Conservation (phyloP, 805 yeast genomes). For the Wickerhamiella bombiphila region DNA sequence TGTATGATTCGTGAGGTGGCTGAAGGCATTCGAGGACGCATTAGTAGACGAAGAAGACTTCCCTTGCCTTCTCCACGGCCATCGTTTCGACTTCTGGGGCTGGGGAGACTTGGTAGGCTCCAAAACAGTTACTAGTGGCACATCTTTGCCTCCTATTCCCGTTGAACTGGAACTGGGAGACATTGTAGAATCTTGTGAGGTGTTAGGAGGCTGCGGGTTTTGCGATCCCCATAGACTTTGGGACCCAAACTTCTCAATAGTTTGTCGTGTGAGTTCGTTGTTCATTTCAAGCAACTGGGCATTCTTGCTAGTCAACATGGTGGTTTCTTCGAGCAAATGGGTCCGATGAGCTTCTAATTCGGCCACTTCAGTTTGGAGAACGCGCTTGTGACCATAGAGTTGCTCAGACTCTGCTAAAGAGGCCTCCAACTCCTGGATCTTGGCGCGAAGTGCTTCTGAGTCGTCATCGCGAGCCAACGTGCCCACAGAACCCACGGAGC, state of each 20-base stretch:
- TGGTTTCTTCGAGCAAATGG: conserved; percentile 21
- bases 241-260: conserved; percentile 23
- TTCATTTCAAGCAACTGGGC: conserved; percentile 27
- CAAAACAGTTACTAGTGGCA: conserved; percentile 9
- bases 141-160: too few relatives aligned
- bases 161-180: background rate
- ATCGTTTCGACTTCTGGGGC: conserved; percentile 2
- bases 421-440: conserved; percentile 20
- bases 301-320: conserved; percentile 22
- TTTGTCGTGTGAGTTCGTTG: conserved; percentile 24
- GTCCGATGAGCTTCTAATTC: conserved; percentile 18
- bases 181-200: background rate
- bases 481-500: background rate
- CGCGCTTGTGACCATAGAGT: conserved; percentile 15
- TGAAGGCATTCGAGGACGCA: background rate
- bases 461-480: too few relatives aligned
- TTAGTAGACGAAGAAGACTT: background rate
- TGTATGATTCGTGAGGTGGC: too few relatives aligned
- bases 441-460: conserved; percentile 9
- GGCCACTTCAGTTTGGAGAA: conserved; percentile 17
- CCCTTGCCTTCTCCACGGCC: conserved; percentile 8
- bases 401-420: conserved; percentile 12
- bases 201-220: conserved; percentile 3
- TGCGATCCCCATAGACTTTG: conserved; percentile 14
- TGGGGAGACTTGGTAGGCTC: conserved; percentile 1